These are phyloP conservation scores for Candida incommunis DNA, from an alignment of 805 yeast genomes.

Conservation along the genomic window DNA sequence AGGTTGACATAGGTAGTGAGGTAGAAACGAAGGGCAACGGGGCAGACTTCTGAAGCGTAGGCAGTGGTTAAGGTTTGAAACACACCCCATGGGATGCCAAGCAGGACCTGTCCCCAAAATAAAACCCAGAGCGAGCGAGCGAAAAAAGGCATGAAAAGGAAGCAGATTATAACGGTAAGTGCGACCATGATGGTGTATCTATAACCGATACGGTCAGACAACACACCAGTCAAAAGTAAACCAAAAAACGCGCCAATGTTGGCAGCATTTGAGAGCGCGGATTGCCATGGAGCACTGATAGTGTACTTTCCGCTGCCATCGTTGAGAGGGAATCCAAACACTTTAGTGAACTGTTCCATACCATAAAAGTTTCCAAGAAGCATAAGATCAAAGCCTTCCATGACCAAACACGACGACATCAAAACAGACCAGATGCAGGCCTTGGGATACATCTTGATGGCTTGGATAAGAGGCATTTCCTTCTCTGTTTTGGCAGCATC, in stretches of 20 bases:
- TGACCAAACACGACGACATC: conserved; percentile 28
- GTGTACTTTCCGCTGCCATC: conserved; percentile 4
- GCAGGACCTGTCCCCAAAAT: conserved; percentile 3
- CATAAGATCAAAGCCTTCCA: conserved; percentile 37
- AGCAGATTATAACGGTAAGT: conserved; percentile 1
- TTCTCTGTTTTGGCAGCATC: conserved; percentile 12
- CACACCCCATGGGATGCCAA: conserved; percentile 38
- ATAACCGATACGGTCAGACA: conserved; percentile 33
- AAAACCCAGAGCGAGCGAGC: conserved; percentile 21
- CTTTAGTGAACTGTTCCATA: conserved; percentile 28
- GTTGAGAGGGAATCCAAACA: conserved; percentile 23
- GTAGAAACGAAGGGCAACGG: conserved; percentile 34
- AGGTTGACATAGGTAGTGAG: conserved; percentile 36
- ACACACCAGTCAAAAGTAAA: conserved; percentile 28
- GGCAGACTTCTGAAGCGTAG: conserved; percentile 44
- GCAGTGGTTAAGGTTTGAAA: conserved; percentile 37
- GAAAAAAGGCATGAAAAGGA: conserved; percentile 24
- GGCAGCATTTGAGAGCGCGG: conserved; percentile 10
- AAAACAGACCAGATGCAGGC: conserved; percentile 34
- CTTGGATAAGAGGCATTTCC: conserved; percentile 19
- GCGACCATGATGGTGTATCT: conserved; percentile 24
- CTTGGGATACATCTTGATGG: conserved; percentile 26
- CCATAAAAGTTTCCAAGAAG: conserved; percentile 30
- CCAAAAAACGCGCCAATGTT: conserved; percentile 31
- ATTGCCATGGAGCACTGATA: conserved; percentile 12